These are phyloP conservation scores for Licmophora abbreviata DNA, from an alignment of 108 stramenopile genomes.

Conservation along the genomic window DNA sequence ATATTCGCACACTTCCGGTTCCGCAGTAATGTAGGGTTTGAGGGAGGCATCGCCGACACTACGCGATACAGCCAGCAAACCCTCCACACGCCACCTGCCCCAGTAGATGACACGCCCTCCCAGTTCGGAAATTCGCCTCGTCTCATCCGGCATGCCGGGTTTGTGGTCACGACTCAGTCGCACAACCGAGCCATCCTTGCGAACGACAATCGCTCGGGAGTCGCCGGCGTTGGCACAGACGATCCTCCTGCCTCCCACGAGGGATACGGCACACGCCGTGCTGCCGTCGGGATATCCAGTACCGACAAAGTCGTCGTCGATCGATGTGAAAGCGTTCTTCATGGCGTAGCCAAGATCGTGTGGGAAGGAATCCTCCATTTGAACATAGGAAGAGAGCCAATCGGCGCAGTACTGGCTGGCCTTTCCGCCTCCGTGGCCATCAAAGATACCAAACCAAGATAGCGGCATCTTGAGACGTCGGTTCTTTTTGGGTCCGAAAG, in stretches of 20 bases:
- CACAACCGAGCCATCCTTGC: slow-evolving; percentile 71
- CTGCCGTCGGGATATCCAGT: slow-evolving; percentile 75
- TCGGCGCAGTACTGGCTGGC: slow-evolving; percentile 86
- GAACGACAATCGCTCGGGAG: slow-evolving; percentile 87
- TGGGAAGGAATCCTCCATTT: slow-evolving; percentile 59
- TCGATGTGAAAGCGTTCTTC: slow-evolving; percentile 60
- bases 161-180: slow-evolving; percentile 88
- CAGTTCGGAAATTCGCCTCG: slow-evolving; percentile 72
- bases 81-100: slow-evolving; percentile 93
- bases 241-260: slow-evolving; percentile 70
- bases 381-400: slow-evolving; percentile 70
- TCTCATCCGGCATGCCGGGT: slow-evolving; percentile 86
- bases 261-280: slow-evolving; percentile 69
- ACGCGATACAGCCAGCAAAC: slow-evolving; percentile 91
- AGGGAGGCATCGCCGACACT: slow-evolving; percentile 91
- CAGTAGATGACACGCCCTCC: slow-evolving; percentile 90
- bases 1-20: slow-evolving; percentile 76
- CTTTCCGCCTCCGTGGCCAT: slow-evolving; percentile 93
- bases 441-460: slow-evolving; percentile 78
- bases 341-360: slow-evolving; percentile 62
- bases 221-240: slow-evolving; percentile 95
- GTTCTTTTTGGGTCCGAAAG: slow-evolving; percentile 17
- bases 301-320: slow-evolving; percentile 77
- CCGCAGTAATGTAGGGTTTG: slow-evolving; percentile 81
- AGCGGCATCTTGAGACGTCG: slow-evolving; percentile 51